phyloP scores from a whole-genome alignment of 345 rosid genomes.

The Ceriops decandra region DNA sequence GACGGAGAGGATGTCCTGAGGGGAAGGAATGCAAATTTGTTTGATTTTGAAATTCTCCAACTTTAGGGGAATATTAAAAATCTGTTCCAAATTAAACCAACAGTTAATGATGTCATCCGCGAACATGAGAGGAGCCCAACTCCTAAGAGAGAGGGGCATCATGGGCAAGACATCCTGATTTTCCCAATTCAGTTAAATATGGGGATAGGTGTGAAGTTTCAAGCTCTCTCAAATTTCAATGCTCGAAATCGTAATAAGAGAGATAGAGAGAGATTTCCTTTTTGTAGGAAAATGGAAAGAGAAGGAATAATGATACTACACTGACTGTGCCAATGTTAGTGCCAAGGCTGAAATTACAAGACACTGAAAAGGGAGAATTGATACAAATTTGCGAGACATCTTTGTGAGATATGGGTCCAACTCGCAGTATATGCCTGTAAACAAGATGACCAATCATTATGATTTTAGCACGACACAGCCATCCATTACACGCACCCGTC shows the following conservation, averaged over 20 bases:
- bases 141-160: no score
- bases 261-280: not conserved
- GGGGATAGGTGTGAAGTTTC: not conserved
- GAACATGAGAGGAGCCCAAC: no score
- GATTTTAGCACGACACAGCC: not conserved
- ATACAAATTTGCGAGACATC: constrained; percentile 25
- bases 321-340: constrained; percentile 6
- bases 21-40: no score
- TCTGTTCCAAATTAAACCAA: no score
- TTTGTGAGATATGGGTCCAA: constrained; percentile 19
- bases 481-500: constrained; percentile 3
- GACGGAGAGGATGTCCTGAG: no score
- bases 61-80: no score
- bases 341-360: constrained; percentile 27
- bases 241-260: not conserved
- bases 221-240: not conserved
- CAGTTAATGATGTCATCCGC: no score
- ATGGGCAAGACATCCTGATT: no score
- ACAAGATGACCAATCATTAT: not conserved
- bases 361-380: constrained; percentile 35
- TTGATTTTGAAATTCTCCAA: no score
- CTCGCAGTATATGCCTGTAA: no score
- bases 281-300: constrained; percentile 4
- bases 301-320: constrained; percentile 8
- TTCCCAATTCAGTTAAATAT: no score